A percentile compares a stretch with the other conserved stretches of the same genome.
phyloP scores from a whole-genome alignment of 1,139 yeast genomes.

The Debaryomyces sp. region DNA sequence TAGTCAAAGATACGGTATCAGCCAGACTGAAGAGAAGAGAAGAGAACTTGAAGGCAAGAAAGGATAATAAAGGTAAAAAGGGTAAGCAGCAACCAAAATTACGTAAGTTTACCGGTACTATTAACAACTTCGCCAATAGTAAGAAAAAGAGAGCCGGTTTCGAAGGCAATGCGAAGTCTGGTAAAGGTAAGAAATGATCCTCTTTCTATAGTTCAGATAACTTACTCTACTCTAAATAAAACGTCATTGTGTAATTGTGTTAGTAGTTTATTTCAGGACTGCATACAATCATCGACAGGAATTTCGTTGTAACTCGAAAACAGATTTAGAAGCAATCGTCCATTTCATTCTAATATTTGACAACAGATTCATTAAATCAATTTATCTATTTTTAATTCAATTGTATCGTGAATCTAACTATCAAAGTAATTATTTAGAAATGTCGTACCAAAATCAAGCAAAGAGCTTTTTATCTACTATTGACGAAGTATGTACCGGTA shows the following conservation, averaged over 20 bases:
- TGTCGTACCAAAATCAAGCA: constrained; percentile 33
- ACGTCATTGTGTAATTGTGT: not conserved
- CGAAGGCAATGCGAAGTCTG: constrained; percentile 53
- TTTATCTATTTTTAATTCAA: constrained; percentile 4
- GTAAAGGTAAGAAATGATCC: constrained; percentile 21
- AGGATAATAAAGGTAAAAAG: constrained; percentile 76
- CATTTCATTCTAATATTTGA: not conserved
- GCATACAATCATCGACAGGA: not conserved
- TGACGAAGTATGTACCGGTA: constrained; percentile 29
- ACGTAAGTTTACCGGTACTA: constrained; percentile 64
- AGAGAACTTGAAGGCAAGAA: constrained; percentile 81
- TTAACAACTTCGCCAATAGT: constrained; percentile 33
- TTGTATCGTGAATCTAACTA: constrained; percentile 2
- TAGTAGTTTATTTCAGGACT: not conserved
- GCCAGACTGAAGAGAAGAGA: constrained; percentile 85
- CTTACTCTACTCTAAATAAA: not conserved
- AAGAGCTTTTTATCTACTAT: constrained; percentile 29
- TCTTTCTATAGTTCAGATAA: not conserved
- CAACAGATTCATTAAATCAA: not conserved
- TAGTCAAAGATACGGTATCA: constrained; percentile 72
- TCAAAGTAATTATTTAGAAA: constrained; percentile 11
- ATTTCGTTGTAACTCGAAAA: constrained; percentile 1
- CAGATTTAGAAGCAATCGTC: constrained; percentile 5
- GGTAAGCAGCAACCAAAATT: constrained; percentile 69
- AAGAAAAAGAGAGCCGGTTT: constrained; percentile 60